Percentiles rank a stretch among this genome's conserved stretches.
Conservation (phyloP, 208 protist genomes). For the Acanthamoeba quina region DNA sequence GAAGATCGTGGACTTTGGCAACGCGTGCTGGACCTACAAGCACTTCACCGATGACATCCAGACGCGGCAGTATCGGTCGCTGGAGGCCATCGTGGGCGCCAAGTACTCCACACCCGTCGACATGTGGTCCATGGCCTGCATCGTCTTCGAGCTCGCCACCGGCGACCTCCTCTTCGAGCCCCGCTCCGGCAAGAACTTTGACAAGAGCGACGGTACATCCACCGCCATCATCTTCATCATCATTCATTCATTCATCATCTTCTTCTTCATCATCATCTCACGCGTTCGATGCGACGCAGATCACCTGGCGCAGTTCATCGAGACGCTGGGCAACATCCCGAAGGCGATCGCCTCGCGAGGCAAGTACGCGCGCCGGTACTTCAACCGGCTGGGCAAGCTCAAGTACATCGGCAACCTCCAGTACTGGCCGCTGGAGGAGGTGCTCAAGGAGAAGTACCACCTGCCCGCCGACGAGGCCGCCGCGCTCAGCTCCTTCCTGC, state of each 20-base stretch:
- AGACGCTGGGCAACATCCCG: conserved; percentile 95
- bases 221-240: not conserved
- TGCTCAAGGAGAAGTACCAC: conserved; percentile 95
- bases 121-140: conserved; percentile 90
- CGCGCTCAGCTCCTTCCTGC: conserved; percentile 95
- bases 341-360: conserved; percentile 77
- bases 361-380: conserved; percentile 88
- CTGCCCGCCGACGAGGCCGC: conserved; percentile 93
- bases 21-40: conserved; percentile 97
- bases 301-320: conserved; percentile 96
- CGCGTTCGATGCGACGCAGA: conserved; percentile 80
- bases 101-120: conserved; percentile 89
- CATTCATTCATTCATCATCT: not conserved
- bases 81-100: conserved; percentile 89
- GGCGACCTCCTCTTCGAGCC: conserved; percentile 94
- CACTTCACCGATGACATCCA: conserved; percentile 97
- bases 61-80: conserved; percentile 93
- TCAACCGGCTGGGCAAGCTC: conserved; percentile 88
- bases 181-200: conserved; percentile 91
- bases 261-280: not conserved
- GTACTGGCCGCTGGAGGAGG: conserved; percentile 86
- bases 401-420: conserved; percentile 86
- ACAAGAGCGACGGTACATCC: conserved; percentile 88
- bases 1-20: conserved; percentile 98
- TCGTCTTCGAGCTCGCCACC: conserved; percentile 92